Percentiles rank a stretch among this genome's conserved stretches.
Evolutionary conservation across 768 basidiomycete genomes (phyloP).

Genomic region (Mycena kentingensis): DNA sequence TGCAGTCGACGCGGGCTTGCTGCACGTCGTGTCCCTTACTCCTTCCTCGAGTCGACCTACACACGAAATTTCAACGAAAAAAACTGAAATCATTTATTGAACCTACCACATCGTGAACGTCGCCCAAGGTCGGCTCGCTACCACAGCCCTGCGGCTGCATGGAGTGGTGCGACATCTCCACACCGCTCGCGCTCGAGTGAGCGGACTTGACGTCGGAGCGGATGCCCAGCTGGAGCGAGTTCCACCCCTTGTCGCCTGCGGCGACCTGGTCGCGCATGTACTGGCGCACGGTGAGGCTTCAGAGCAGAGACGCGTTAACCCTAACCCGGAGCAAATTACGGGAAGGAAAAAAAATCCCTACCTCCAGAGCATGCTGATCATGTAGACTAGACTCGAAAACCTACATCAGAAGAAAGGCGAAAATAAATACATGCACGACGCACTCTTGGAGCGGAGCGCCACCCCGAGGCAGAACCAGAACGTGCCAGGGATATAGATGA

Average conservation of each 20-base stretch:
- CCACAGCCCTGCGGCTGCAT: background rate
- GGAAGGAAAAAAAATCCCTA: too few relatives aligned
- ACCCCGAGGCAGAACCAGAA: conserved; percentile 20
- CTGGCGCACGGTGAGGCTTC: conserved; percentile 14
- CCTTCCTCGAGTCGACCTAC: too few relatives aligned
- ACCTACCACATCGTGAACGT: background rate
- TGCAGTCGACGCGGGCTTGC: background rate
- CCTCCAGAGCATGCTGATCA: conserved; percentile 22
- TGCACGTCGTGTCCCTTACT: too few relatives aligned
- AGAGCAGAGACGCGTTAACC: background rate
- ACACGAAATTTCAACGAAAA: too few relatives aligned
- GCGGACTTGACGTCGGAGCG: background rate
- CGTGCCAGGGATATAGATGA: conserved; percentile 14
- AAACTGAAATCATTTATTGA: too few relatives aligned
- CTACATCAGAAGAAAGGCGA: background rate
- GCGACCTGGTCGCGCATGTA: conserved; percentile 4
- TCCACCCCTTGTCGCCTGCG: conserved; percentile 18
- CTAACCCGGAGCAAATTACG: too few relatives aligned
- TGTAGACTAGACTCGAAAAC: conserved; percentile 9
- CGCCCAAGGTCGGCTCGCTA: background rate
- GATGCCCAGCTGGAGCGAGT: conserved; percentile 8
- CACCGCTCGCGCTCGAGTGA: background rate
- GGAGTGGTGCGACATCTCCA: too few relatives aligned
- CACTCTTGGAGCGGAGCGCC: conserved; percentile 15
- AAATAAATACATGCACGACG: background rate